A percentile compares a stretch with the other conserved stretches of the same genome.
Conservation (phyloP, 2,329 filamentous ascomycete genomes). For the Zasmidium cellare region DNA sequence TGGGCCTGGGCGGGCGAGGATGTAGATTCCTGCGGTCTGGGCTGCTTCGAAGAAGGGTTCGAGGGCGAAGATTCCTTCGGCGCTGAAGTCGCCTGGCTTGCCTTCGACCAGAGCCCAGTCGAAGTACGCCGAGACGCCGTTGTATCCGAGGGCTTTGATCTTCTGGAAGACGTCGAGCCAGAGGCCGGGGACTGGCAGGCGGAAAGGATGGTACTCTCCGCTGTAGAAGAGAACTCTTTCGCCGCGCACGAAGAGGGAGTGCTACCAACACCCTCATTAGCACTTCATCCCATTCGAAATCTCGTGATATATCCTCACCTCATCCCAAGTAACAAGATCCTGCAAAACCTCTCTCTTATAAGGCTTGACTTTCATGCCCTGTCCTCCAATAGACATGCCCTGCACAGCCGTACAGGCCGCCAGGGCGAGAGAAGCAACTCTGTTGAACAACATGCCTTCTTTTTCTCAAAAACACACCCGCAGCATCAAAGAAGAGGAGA, state of each 20-base stretch:
- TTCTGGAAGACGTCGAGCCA: constrained; percentile 79
- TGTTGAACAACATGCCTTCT: constrained; percentile 27
- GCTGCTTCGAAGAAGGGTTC: constrained; percentile 78
- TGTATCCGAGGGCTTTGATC: constrained; percentile 78
- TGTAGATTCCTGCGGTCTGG: constrained; percentile 69
- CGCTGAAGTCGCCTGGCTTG: constrained; percentile 66
- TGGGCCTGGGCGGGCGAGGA: constrained; percentile 57
- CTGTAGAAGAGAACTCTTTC: constrained; percentile 71
- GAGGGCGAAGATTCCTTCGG: constrained; percentile 70
- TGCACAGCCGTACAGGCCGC: constrained; percentile 23
- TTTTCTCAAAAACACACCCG: neutral
- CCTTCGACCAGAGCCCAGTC: constrained; percentile 79
- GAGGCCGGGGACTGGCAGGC: constrained; percentile 61
- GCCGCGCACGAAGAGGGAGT: constrained; percentile 69
- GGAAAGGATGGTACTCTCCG: constrained; percentile 72
- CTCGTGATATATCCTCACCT: constrained; percentile 35
- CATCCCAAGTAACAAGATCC: constrained; percentile 68
- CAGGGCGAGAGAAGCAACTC: constrained; percentile 27
- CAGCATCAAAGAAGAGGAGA: neutral
- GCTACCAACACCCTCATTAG: constrained; percentile 20
- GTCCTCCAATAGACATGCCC: constrained; percentile 51
- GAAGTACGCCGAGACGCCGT: constrained; percentile 74
- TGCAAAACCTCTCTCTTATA: constrained; percentile 55
- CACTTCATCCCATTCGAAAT: too few species aligned
- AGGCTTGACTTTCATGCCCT: constrained; percentile 50